phyloP scores from a whole-genome alignment of 306 rosid species.

The Sphenostylis stenocarpa region DNA sequence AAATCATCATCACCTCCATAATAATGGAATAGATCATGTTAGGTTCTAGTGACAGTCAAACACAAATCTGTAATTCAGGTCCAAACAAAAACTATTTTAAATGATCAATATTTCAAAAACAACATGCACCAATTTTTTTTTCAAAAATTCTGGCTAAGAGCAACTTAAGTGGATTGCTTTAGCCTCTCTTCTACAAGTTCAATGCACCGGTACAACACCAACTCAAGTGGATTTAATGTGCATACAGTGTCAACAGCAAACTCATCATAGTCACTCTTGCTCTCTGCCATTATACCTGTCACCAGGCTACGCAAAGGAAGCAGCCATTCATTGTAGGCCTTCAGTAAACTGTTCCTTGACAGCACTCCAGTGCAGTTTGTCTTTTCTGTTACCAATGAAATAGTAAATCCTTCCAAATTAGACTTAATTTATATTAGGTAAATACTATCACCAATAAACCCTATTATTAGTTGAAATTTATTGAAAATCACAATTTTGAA shows the following conservation, averaged over 20 bases:
- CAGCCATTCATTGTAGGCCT: conserved; percentile 49
- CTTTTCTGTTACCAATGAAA: conserved; percentile 53
- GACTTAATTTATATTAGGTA: neutral
- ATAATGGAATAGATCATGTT: no score
- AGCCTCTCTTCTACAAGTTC: conserved; percentile 84
- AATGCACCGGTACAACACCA: conserved; percentile 83
- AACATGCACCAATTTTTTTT: neutral
- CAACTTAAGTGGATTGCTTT: conserved; percentile 31
- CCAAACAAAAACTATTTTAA: neutral
- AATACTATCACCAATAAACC: neutral
- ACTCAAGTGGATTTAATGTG: conserved; percentile 73
- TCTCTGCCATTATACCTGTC: conserved; percentile 44
- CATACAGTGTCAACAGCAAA: conserved; percentile 54
- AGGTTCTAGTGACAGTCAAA: no score
- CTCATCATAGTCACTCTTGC: conserved; percentile 40
- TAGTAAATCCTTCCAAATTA: conserved; percentile 6
- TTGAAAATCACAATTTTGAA: neutral
- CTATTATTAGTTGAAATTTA: no score
- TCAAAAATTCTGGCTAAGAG: neutral
- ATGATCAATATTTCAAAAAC: neutral
- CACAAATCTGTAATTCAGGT: no score
- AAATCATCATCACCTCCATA: no score
- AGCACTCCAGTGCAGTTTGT: conserved; percentile 62
- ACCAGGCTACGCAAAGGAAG: conserved; percentile 50
- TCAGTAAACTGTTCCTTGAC: conserved; percentile 38